These are phyloP conservation scores for Serendipita sp. DNA, from an alignment of 768 basidiomycete genomes.

Conservation along the genomic window DNA sequence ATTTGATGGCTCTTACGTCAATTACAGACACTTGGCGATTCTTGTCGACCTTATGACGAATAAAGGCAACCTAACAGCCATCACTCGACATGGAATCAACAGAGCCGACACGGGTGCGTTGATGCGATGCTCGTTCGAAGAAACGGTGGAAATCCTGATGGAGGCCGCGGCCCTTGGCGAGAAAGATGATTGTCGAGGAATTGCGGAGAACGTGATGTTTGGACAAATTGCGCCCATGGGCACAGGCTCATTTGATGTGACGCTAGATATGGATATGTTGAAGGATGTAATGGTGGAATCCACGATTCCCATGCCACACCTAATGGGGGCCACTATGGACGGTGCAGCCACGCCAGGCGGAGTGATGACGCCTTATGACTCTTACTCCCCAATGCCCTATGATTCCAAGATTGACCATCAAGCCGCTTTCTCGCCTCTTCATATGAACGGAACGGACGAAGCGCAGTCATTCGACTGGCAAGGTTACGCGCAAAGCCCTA, in stretches of 20 bases:
- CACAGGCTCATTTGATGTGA: constrained; percentile 89
- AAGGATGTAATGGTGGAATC: constrained; percentile 98
- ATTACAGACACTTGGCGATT: constrained; percentile 92
- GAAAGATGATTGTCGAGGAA: constrained; percentile 93
- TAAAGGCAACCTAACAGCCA: constrained; percentile 87
- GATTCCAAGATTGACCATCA: constrained; percentile 57
- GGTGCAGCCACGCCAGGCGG: constrained; percentile 76
- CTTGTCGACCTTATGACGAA: constrained; percentile 98
- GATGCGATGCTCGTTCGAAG: constrained; percentile 98
- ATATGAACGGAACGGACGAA: constrained; percentile 61
- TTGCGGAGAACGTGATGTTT: constrained; percentile 98
- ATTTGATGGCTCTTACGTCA: constrained; percentile 98
- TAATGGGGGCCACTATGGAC: constrained; percentile 62
- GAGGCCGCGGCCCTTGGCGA: constrained; percentile 97
- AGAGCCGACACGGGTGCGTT: constrained; percentile 96
- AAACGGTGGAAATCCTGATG: constrained; percentile 98
- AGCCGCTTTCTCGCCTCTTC: constrained; percentile 89
- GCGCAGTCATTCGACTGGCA: constrained; percentile 60
- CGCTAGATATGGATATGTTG: constrained; percentile 92
- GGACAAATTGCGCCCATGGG: constrained; percentile 99
- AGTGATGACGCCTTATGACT: constrained; percentile 94
- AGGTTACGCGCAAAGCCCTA: constrained; percentile 75
- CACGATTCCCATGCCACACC: constrained; percentile 68
- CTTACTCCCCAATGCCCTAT: constrained; percentile 65
- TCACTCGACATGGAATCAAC: constrained; percentile 98